Conservation (phyloP, 1,284 basidiomycete genomes). For the Athelia psychrophila region DNA sequence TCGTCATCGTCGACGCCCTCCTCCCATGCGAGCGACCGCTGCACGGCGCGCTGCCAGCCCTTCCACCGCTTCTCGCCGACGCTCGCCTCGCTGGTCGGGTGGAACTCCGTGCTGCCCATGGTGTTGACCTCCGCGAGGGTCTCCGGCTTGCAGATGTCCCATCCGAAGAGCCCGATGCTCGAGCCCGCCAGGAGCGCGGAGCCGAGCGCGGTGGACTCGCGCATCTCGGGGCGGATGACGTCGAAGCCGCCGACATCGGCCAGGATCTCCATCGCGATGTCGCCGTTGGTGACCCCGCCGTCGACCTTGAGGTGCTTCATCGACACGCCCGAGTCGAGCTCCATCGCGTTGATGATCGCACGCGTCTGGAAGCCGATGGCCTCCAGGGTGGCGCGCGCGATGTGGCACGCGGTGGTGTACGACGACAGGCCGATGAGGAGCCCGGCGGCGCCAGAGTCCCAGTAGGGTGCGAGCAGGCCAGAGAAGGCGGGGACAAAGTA, state of each 20-base stretch:
- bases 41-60: slow-evolving; percentile 85
- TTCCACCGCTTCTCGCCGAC: slow-evolving; percentile 64
- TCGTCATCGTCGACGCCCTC: slow-evolving; percentile 46
- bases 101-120: slow-evolving; percentile 74
- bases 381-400: slow-evolving; percentile 92
- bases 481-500: slow-evolving; percentile 98
- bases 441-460: slow-evolving; percentile 87
- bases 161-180: slow-evolving; percentile 89
- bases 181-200: slow-evolving; percentile 94
- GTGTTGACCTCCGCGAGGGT: slow-evolving; percentile 91
- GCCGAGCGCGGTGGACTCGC: slow-evolving; percentile 98
- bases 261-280: slow-evolving; percentile 88
- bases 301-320: slow-evolving; percentile 89
- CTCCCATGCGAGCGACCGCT: slow-evolving; percentile 80
- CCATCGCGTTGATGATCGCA: slow-evolving; percentile 93
- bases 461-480: slow-evolving; percentile 89
- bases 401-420: slow-evolving; percentile 92
- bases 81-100: slow-evolving; percentile 51
- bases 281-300: slow-evolving; percentile 92
- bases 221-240: slow-evolving; percentile 92
- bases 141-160: slow-evolving; percentile 86
- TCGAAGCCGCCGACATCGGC: slow-evolving; percentile 93
- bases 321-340: slow-evolving; percentile 73
- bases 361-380: slow-evolving; percentile 90
- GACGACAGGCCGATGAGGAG: slow-evolving; percentile 86